Conservation (phyloP, 805 yeast genomes). For the Hemisphaericaspora nanyangensis region DNA sequence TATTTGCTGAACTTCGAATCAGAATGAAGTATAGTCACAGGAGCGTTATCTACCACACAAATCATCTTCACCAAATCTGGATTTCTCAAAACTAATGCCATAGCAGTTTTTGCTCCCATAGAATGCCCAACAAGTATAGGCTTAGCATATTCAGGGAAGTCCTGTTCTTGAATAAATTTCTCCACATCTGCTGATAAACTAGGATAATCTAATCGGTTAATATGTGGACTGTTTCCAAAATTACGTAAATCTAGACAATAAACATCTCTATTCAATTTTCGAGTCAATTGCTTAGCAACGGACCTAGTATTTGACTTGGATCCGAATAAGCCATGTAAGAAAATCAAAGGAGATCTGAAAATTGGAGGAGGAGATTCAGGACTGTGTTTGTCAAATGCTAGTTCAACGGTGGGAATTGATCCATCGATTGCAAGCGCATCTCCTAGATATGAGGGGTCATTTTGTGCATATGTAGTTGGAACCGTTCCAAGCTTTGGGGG, state of each 20-base stretch:
- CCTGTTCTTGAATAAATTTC: conserved; percentile 46
- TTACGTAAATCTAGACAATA: conserved; percentile 78
- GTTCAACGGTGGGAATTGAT: conserved; percentile 47
- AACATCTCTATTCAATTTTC: conserved; percentile 49
- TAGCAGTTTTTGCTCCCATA: conserved; percentile 93
- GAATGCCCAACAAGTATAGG: conserved; percentile 78
- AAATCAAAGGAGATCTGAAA: conserved; percentile 59
- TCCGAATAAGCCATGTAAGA: conserved; percentile 90
- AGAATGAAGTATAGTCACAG: conserved; percentile 56
- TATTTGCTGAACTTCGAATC: conserved; percentile 61
- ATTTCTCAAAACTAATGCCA: conserved; percentile 73
- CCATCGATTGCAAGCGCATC: conserved; percentile 29
- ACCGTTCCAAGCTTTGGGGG: conserved; percentile 3
- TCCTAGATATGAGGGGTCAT: conserved; percentile 19
- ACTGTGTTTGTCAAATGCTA: conserved; percentile 49
- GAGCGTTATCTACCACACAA: conserved; percentile 87
- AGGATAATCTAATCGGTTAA: conserved; percentile 67
- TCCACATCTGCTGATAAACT: conserved; percentile 86
- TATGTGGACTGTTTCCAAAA: conserved; percentile 90
- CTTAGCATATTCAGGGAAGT: conserved; percentile 24
- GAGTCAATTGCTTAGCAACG: conserved; percentile 60
- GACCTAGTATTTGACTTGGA: conserved; percentile 74
- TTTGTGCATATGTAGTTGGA: conserved; percentile 6
- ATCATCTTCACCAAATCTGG: conserved; percentile 60
- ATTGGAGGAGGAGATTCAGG: conserved; percentile 18